Base-by-base conservation (phyloP, 2,329 filamentous ascomycete species). In the Diplocarpon mali region DNA sequence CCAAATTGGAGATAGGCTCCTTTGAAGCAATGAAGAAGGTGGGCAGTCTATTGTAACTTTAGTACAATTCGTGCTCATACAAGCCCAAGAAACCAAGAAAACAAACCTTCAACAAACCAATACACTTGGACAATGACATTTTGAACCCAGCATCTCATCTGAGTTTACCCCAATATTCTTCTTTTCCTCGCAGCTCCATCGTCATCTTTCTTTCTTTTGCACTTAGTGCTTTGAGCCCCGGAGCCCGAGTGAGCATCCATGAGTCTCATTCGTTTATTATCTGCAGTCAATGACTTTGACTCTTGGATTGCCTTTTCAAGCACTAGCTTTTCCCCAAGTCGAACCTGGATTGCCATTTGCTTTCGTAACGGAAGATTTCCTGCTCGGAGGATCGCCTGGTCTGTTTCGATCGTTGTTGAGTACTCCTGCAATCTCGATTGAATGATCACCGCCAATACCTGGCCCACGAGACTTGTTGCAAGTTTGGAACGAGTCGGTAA, bases 291-390 rank as follows among this genome's bases (percentile, higher is more conserved):
- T 9, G 48, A 45, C 15, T 29, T 42, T 29, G 69, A 62, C 52
- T 67, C 63, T 35, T 54, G 47, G 42, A 68, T 64, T 1, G 73
- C 62, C 51, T 68, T 62, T 43, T 64, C 62, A n/a, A 83, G 52
- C 3, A 83, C 68, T 51, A 69, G 64, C 56, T 81, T 81, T 61
- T 84, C 79, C n/a, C 79, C 79, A 4, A 75, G 61, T 48, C 79
- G 70, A 15, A 83, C 76, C 51, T 75, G 65, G 34, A 74, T 57
- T 0, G 79, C 78, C 73, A 80, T 78, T 32, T 56, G 59, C 12
- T 52, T 58, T 45, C 66, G 60, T 45, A 58, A 39, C 13, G 59
- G 35, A 20, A 49, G 57, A 50, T 60, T 62, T 53, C 46, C 60
- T 52, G 49, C 32, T 15, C 57, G 48, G 15, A 72, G 58, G 5